These are phyloP conservation scores for Cunninghamia lanceolata DNA, from an alignment of 75 land plant genomes.

Conservation along the genomic window DNA sequence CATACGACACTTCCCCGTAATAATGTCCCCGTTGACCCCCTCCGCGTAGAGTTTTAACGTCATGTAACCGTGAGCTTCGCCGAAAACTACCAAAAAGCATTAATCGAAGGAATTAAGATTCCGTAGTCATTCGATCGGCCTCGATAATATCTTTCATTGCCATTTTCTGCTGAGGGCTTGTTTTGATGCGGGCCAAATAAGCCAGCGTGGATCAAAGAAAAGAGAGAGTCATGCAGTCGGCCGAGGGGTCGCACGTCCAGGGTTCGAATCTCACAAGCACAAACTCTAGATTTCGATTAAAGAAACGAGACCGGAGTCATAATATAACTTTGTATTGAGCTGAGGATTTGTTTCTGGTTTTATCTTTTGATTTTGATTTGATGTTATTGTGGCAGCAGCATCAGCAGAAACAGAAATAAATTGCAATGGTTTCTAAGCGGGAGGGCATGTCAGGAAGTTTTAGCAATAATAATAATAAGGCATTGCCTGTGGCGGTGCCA, in stretches of 20 bases:
- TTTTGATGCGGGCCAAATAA: not conserved
- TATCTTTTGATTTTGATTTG: not conserved
- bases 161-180: not conserved
- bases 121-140: too few relatives aligned
- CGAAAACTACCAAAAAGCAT: too few relatives aligned
- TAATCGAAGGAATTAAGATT: too few relatives aligned
- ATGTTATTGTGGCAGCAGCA: not conserved
- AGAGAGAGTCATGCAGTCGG: not conserved
- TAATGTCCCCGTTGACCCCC: too few relatives aligned
- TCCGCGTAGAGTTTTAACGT: too few relatives aligned
- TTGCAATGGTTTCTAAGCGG: not conserved
- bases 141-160: too few relatives aligned
- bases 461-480: not conserved
- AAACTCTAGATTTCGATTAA: not conserved
- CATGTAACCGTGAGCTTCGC: too few relatives aligned
- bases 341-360: not conserved
- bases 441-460: not conserved
- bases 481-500: constrained; percentile 44
- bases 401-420: not conserved
- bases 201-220: not conserved
- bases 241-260: not conserved
- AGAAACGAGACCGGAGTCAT: not conserved
- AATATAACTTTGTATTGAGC: not conserved
- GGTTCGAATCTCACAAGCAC: not conserved
- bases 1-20: too few relatives aligned